These are phyloP conservation scores for Eucalyptus dawsonii DNA, from an alignment of 345 rosid genomes.

Conservation along the genomic window DNA sequence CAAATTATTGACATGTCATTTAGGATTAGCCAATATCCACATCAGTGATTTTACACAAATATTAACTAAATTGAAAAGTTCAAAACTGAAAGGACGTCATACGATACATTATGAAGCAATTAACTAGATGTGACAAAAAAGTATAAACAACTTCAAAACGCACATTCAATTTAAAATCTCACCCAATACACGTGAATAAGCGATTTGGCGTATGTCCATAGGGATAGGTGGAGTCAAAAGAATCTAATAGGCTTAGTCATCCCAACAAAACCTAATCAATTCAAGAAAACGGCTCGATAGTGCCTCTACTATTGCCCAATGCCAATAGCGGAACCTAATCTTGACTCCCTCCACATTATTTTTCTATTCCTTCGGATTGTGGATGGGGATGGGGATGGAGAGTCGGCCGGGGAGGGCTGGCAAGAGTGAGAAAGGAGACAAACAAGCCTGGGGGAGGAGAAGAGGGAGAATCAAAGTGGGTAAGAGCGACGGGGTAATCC, in stretches of 20 bases:
- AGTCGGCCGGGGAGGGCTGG: background rate
- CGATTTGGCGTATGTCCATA: background rate
- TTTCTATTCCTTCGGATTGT: background rate
- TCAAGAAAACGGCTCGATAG: background rate
- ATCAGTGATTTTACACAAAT: accelerated
- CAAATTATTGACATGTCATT: background rate
- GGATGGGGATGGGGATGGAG: background rate
- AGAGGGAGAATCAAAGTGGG: background rate
- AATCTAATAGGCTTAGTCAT: background rate
- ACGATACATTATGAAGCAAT: background rate
- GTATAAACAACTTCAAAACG: background rate
- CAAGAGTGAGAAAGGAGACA: background rate
- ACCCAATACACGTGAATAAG: background rate
- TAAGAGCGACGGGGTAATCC: background rate
- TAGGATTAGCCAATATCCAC: accelerated
- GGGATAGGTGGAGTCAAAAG: background rate
- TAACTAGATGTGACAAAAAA: background rate
- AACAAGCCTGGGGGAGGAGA: background rate
- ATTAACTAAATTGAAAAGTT: background rate
- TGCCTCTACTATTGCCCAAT: background rate
- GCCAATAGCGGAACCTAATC: background rate
- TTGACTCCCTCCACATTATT: background rate
- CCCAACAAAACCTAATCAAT: background rate
- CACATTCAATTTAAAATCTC: background rate
- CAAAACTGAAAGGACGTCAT: accelerated